These are phyloP conservation scores for Talaromyces marneffei DNA, from an alignment of 2,329 filamentous ascomycete species.

Conservation along the genomic window DNA sequence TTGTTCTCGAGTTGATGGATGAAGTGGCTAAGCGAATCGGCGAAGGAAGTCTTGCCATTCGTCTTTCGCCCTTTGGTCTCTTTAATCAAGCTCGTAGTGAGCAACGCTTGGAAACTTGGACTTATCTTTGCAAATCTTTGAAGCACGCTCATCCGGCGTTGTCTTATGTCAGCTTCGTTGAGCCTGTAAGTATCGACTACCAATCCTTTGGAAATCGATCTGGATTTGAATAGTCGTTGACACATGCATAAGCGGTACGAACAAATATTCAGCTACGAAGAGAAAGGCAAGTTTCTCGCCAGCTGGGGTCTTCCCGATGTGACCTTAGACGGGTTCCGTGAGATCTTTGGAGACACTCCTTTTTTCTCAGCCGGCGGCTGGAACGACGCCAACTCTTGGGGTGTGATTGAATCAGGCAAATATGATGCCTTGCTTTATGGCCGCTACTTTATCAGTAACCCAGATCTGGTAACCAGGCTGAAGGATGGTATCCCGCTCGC, in stretches of 20 bases:
- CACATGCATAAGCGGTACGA: constrained; percentile 40
- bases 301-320: constrained; percentile 45
- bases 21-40: constrained; percentile 42
- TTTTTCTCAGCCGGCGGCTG: constrained; percentile 55
- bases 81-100: constrained; percentile 49
- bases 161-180: constrained; percentile 52
- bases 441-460: constrained; percentile 46
- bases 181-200: constrained; percentile 34
- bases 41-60: constrained; percentile 41
- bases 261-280: constrained; percentile 45
- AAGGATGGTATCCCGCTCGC: constrained; percentile 37
- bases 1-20: constrained; percentile 52
- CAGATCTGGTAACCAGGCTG: constrained; percentile 44
- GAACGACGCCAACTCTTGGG: constrained; percentile 47
- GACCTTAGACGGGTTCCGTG: constrained; percentile 44
- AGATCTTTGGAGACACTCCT: constrained; percentile 49
- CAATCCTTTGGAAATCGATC: background rate
- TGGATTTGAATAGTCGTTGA: background rate
- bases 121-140: constrained; percentile 44
- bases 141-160: constrained; percentile 42
- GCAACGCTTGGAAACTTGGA: constrained; percentile 51
- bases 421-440: constrained; percentile 48
- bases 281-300: constrained; percentile 47
- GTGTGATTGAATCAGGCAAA: constrained; percentile 43
- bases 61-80: constrained; percentile 46